Conservation (phyloP, 768 basidiomycete genomes). For the Boletus rubroflammeus region DNA sequence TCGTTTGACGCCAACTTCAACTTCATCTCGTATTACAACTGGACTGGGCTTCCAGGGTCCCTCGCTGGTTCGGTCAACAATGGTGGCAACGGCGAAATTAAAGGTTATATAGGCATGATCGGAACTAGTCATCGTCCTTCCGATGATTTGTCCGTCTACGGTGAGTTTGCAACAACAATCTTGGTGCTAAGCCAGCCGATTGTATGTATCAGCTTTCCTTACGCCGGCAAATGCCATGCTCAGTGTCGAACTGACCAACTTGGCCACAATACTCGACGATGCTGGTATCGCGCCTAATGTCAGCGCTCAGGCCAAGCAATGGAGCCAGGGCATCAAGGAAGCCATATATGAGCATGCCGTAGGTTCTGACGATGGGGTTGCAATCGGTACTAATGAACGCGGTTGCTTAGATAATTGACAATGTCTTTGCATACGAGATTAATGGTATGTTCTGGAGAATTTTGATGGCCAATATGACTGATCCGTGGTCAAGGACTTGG, state of each 20-base stretch:
- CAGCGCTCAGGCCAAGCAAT: slow-evolving; percentile 50
- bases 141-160: slow-evolving; percentile 67
- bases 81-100: slow-evolving; percentile 71
- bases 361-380: slow-evolving; percentile 7
- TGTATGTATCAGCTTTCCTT: slow-evolving; percentile 55
- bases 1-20: slow-evolving; percentile 70
- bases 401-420: slow-evolving; percentile 49
- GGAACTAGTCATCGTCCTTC: slow-evolving; percentile 77
- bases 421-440: slow-evolving; percentile 73
- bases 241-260: slow-evolving; percentile 62
- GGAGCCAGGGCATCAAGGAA: slow-evolving; percentile 53
- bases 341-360: slow-evolving; percentile 66
- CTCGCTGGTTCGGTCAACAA: slow-evolving; percentile 63
- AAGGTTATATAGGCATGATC: slow-evolving; percentile 67
- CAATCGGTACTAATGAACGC: background rate
- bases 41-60: slow-evolving; percentile 65
- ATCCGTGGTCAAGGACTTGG: slow-evolving; percentile 48
- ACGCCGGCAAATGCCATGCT: slow-evolving; percentile 83
- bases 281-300: slow-evolving; percentile 46
- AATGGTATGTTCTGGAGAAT: slow-evolving; percentile 45
- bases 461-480: background rate
- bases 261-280: slow-evolving; percentile 57
- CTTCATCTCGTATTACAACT: slow-evolving; percentile 75
- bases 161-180: slow-evolving; percentile 32
- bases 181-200: background rate